phyloP scores from a whole-genome alignment of 306 rosid genomes.

The Betula pendula region DNA sequence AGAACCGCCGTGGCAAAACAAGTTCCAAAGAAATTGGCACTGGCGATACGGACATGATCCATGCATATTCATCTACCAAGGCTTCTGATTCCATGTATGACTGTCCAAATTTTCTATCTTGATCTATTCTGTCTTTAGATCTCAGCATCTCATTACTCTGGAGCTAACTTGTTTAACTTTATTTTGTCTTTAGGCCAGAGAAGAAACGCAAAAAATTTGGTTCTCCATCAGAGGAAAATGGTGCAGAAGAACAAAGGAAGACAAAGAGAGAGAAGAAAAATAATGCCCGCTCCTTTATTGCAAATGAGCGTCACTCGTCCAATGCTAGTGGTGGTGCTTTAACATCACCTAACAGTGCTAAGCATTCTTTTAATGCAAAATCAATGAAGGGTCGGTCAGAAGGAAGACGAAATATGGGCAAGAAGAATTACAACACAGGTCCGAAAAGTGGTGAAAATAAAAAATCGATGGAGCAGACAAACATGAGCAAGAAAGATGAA shows the following conservation, averaged over 20 bases:
- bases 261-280: conserved; percentile 46
- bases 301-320: conserved; percentile 22
- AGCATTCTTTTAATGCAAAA: conserved; percentile 34
- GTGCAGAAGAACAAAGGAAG: conserved; percentile 29
- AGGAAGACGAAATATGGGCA: conserved; percentile 24
- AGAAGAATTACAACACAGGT: conserved; percentile 29
- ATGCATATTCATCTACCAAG: conserved; percentile 47
- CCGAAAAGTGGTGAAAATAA: conserved; percentile 33
- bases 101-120: not conserved
- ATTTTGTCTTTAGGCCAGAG: conserved; percentile 42
- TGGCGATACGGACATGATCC: conserved; percentile 28
- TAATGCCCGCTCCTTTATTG: conserved; percentile 16
- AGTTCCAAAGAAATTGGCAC: conserved; percentile 39
- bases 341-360: conserved; percentile 37
- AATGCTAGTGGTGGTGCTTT: conserved; percentile 27
- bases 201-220: conserved; percentile 36
- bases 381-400: conserved; percentile 30
- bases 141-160: conserved; percentile 9
- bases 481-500: conserved; percentile 25
- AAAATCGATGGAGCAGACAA: conserved; percentile 23
- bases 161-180: not conserved
- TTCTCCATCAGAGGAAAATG: conserved; percentile 30
- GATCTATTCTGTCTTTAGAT: conserved; percentile 2
- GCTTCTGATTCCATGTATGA: conserved; percentile 42
- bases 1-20: conserved; percentile 77